Conservation (phyloP, 495 filamentous ascomycete genomes). For the Pseudevernia furfuracea region DNA sequence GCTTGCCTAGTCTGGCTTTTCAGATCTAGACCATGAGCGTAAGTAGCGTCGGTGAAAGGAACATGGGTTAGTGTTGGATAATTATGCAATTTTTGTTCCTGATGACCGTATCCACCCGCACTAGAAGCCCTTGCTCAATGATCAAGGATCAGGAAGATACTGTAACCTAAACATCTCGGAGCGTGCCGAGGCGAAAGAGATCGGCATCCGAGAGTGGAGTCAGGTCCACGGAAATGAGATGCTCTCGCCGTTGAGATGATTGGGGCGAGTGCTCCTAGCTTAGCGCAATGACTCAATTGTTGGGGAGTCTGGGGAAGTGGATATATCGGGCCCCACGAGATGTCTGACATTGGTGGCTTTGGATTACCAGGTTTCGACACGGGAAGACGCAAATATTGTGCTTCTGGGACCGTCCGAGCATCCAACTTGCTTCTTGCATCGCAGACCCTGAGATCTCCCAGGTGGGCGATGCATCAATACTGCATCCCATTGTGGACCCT, state of each 20-base stretch:
- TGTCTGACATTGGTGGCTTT: conserved; percentile 6
- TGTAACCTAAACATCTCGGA: neutral
- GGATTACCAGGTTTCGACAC: conserved; percentile 20
- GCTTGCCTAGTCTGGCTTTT: conserved; percentile 3
- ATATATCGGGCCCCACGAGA: conserved; percentile 2
- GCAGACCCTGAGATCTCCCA: neutral
- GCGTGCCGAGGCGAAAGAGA: conserved; percentile 3
- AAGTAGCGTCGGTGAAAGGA: neutral
- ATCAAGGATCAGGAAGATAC: neutral
- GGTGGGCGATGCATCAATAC: neutral
- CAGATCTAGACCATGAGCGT: conserved; percentile 11
- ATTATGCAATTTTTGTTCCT: conserved; percentile 2
- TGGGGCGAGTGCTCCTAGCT: neutral
- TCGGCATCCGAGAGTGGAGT: neutral
- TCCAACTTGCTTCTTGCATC: conserved; percentile 5
- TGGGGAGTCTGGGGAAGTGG: neutral
- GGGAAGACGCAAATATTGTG: conserved; percentile 13
- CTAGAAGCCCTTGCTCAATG: conserved; percentile 1
- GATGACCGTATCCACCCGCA: neutral
- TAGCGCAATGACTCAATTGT: neutral
- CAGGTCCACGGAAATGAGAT: neutral
- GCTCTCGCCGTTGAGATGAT: neutral
- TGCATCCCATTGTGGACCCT: neutral
- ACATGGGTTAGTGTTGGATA: neutral
- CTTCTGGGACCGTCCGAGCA: conserved; percentile 2